Conservation (phyloP, 2,329 filamentous ascomycete species). For the Exophiala calicioides region DNA sequence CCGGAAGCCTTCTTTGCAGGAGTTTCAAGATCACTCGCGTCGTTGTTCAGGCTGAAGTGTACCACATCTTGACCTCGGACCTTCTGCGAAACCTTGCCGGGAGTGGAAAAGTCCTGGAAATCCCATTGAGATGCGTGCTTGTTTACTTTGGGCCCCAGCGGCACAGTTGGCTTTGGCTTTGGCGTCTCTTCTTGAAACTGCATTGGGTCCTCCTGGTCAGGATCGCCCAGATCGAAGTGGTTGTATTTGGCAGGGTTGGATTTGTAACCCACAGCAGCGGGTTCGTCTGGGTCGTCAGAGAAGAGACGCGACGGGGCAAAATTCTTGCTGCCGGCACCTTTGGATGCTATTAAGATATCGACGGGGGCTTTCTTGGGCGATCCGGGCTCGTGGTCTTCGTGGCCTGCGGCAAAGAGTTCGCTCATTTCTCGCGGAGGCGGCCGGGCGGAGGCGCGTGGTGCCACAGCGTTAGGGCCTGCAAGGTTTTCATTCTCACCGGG, state of each 20-base stretch:
- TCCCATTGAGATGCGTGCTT: conserved; percentile 73
- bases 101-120: conserved; percentile 85
- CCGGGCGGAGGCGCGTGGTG: conserved; percentile 70
- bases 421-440: conserved; percentile 65
- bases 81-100: conserved; percentile 70
- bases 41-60: conserved; percentile 74
- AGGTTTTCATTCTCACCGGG: conserved; percentile 19
- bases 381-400: conserved; percentile 40
- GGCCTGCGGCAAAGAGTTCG: conserved; percentile 66
- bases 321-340: conserved; percentile 51
- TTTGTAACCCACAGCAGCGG: conserved; percentile 51
- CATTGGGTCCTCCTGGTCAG: conserved; percentile 31
- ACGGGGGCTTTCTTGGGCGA: conserved; percentile 29
- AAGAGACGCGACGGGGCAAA: conserved; percentile 58
- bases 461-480: conserved; percentile 62
- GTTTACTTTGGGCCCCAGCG: conserved; percentile 23
- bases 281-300: conserved; percentile 53
- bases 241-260: conserved; percentile 77
- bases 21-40: conserved; percentile 51
- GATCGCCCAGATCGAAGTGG: conserved; percentile 76
- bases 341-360: conserved; percentile 41
- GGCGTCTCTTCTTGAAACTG: conserved; percentile 29
- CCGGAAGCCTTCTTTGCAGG: conserved; percentile 38
- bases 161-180: conserved; percentile 29
- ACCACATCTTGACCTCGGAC: conserved; percentile 68